phyloP scores from a whole-genome alignment of 31 red algal species.

The Porphyra umbilicalis region DNA sequence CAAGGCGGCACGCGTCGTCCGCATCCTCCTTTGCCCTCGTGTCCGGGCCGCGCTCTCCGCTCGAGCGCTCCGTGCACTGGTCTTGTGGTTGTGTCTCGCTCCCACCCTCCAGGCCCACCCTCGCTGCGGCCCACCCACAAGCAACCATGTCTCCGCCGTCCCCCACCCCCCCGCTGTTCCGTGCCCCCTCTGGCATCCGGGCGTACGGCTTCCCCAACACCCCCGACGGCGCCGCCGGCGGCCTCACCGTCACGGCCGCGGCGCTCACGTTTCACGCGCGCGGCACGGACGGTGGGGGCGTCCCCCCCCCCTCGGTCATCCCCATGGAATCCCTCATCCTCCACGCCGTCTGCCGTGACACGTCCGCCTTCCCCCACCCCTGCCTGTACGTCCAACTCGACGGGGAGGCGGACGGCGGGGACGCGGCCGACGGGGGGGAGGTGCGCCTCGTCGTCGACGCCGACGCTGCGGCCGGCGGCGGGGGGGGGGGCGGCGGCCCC shows the following conservation, averaged over 20 bases:
- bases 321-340: background rate
- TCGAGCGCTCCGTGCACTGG: too few relatives aligned
- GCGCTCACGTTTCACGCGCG: background rate
- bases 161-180: background rate
- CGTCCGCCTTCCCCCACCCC: background rate
- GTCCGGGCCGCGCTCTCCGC: too few relatives aligned
- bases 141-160: background rate
- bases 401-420: background rate
- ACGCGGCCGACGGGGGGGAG: background rate
- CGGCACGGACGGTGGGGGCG: background rate
- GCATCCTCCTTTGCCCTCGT: too few relatives aligned
- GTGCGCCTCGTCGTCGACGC: background rate
- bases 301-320: background rate
- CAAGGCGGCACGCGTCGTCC: too few relatives aligned
- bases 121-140: too few relatives aligned
- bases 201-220: background rate
- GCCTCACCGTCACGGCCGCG: background rate
- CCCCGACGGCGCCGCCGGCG: background rate
- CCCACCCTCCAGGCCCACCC: too few relatives aligned
- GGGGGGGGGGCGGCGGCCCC: background rate
- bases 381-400: background rate
- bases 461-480: background rate
- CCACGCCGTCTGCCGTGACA: background rate
- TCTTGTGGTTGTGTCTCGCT: too few relatives aligned
- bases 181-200: background rate